phyloP scores from a whole-genome alignment of 2,329 filamentous ascomycete species.

The Claviceps sp. region DNA sequence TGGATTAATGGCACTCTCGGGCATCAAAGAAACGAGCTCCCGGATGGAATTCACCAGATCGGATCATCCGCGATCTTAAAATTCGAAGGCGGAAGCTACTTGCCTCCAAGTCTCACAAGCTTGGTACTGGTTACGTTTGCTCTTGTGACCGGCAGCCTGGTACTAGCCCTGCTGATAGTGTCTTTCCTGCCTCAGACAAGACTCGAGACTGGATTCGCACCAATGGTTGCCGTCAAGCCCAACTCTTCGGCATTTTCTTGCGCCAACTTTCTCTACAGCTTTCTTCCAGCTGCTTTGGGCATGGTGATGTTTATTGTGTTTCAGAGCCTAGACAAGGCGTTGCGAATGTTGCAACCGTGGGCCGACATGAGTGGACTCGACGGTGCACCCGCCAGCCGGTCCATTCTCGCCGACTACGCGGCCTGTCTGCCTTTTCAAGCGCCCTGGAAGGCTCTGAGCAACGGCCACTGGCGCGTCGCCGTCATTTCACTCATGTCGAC shows the following conservation, averaged over 20 bases:
- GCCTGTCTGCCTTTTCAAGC: constrained; percentile 49
- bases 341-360: constrained; percentile 58
- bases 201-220: constrained; percentile 57
- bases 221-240: constrained; percentile 49
- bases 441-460: constrained; percentile 41
- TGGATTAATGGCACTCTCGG: not conserved
- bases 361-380: constrained; percentile 42
- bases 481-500: constrained; percentile 44
- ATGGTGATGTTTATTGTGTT: constrained; percentile 54
- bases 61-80: constrained; percentile 12
- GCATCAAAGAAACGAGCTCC: constrained; percentile 16
- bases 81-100: constrained; percentile 40
- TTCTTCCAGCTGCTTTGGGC: constrained; percentile 56
- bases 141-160: constrained; percentile 43
- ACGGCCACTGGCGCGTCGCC: constrained; percentile 54
- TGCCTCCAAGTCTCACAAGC: constrained; percentile 65
- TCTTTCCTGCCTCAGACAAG: constrained; percentile 61
- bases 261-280: constrained; percentile 78
- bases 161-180: constrained; percentile 60
- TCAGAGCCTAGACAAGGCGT: constrained; percentile 49
- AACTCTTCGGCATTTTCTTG: constrained; percentile 58
- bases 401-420: constrained; percentile 58
- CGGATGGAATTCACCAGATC: constrained; percentile 16
- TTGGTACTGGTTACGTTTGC: constrained; percentile 52
- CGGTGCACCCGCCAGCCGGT: constrained; percentile 48